These are phyloP conservation scores for Cucurbitaria berberidis DNA, from an alignment of 2,329 filamentous ascomycete genomes.

Conservation along the genomic window DNA sequence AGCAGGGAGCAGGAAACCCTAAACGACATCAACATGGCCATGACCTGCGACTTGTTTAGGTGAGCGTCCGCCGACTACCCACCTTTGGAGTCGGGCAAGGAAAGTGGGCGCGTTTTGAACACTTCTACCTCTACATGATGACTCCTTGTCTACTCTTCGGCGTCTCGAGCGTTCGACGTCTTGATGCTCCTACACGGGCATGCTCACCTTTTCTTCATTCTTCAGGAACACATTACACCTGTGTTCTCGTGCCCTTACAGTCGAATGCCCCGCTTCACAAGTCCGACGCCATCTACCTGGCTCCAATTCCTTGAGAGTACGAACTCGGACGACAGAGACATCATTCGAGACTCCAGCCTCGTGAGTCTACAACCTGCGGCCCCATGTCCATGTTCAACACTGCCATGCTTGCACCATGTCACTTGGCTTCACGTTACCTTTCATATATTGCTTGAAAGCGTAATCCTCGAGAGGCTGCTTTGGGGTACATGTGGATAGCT, in stretches of 20 bases:
- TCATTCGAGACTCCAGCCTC: neutral
- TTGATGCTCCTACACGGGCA: neutral
- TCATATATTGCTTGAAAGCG: neutral
- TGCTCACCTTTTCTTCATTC: neutral
- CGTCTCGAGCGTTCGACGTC: neutral
- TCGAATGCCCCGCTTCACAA: constrained; percentile 2
- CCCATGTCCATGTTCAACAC: neutral
- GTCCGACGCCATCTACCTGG: neutral
- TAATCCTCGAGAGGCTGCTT: neutral
- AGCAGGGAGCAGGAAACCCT: too few relatives aligned
- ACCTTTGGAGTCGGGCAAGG: neutral
- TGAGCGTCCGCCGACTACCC: neutral
- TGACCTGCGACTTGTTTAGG: neutral
- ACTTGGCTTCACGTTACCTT: neutral
- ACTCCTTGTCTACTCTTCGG: neutral
- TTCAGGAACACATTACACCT: neutral
- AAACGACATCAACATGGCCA: neutral
- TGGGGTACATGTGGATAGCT: neutral
- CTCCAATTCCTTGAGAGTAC: neutral
- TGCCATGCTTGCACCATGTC: neutral
- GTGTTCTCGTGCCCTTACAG: neutral
- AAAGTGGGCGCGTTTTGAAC: neutral
- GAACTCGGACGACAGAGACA: neutral
- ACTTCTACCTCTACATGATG: neutral
- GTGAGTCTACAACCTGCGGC: neutral